phyloP scores from a whole-genome alignment of 164 flowering plant genomes.

The Paratinospora sagittata region DNA sequence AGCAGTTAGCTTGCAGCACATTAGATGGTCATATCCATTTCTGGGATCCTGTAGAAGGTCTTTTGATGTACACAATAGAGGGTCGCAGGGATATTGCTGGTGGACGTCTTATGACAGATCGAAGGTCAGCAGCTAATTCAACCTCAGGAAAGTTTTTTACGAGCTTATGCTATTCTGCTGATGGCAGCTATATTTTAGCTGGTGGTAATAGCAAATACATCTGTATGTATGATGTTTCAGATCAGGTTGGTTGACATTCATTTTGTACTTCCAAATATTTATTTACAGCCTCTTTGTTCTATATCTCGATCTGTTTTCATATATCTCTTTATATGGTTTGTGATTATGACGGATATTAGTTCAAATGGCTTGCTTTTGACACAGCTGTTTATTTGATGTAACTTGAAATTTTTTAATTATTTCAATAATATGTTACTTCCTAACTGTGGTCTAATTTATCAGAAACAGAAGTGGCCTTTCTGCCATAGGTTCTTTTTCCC shows the following conservation, averaged over 20 bases:
- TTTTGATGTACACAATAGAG: constrained; percentile 86
- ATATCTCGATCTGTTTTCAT: background rate
- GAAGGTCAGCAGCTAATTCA: constrained; percentile 89
- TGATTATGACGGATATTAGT: background rate
- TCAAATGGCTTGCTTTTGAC: background rate
- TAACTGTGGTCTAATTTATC: background rate
- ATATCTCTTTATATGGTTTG: background rate
- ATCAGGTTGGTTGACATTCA: constrained; percentile 54
- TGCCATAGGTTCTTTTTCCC: background rate
- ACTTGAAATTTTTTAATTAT: background rate
- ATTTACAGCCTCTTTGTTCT: background rate
- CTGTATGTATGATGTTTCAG: constrained; percentile 96
- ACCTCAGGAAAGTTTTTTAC: constrained; percentile 90
- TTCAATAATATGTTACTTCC: background rate
- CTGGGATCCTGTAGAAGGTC: constrained; percentile 89
- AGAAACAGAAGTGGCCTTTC: background rate
- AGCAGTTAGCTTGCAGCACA: constrained; percentile 88
- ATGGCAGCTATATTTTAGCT: constrained; percentile 94
- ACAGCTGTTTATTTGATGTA: background rate
- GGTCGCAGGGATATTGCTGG: constrained; percentile 97
- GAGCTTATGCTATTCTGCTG: constrained; percentile 88
- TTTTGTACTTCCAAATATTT: constrained; percentile 6
- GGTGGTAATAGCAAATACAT: constrained; percentile 93
- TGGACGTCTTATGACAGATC: constrained; percentile 95
- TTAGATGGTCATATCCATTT: constrained; percentile 92